Evolutionary conservation across 1,139 yeast species (phyloP).

Genomic region (Kodamaea fungicola): DNA sequence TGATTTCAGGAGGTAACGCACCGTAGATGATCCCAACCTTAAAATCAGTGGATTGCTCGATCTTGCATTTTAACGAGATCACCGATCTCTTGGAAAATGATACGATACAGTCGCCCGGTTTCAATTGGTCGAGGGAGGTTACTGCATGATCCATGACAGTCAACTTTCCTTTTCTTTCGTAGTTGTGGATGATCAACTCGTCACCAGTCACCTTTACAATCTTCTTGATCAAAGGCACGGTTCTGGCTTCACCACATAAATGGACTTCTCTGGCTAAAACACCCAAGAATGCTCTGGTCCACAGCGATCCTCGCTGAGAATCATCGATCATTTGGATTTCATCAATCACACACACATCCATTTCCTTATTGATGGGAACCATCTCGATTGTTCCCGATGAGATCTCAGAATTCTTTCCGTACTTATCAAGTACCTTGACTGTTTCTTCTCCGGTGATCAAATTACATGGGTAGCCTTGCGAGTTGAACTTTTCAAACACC

Average conservation of each 20-base stretch:
- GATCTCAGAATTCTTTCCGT: slow-evolving; percentile 68
- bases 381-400: slow-evolving; percentile 93
- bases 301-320: slow-evolving; percentile 79
- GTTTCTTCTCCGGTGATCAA: slow-evolving; percentile 93
- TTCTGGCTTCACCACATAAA: slow-evolving; percentile 88
- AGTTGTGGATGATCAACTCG: slow-evolving; percentile 60
- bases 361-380: slow-evolving; percentile 63
- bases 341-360: slow-evolving; percentile 89
- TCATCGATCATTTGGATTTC: slow-evolving; percentile 96
- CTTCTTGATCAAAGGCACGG: slow-evolving; percentile 60
- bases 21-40: slow-evolving; percentile 93
- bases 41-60: slow-evolving; percentile 57
- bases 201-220: slow-evolving; percentile 76
- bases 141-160: slow-evolving; percentile 45
- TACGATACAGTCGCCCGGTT: slow-evolving; percentile 84
- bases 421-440: slow-evolving; percentile 61
- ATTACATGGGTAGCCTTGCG: slow-evolving; percentile 68
- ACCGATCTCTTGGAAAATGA: slow-evolving; percentile 78
- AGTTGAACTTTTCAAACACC: slow-evolving; percentile 74
- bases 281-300: slow-evolving; percentile 92
- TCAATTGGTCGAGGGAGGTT: slow-evolving; percentile 32
- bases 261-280: slow-evolving; percentile 84
- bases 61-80: slow-evolving; percentile 58
- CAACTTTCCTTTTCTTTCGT: slow-evolving; percentile 73
- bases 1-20: slow-evolving; percentile 91